These are phyloP conservation scores for Podaxis pistillaris DNA, from an alignment of 768 basidiomycete genomes.

Conservation along the genomic window DNA sequence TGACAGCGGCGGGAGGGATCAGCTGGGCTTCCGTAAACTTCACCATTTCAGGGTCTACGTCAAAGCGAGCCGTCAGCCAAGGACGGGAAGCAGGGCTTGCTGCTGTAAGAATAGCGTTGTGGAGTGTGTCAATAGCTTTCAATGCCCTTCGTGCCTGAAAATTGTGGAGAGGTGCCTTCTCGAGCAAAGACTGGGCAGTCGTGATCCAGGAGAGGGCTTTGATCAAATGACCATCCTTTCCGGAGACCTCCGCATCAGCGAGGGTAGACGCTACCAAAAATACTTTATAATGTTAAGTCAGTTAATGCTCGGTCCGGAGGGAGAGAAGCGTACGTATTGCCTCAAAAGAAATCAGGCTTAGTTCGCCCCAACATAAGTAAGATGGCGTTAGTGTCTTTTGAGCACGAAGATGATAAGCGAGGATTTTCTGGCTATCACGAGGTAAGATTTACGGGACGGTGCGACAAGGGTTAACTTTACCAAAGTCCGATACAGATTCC, in stretches of 20 bases:
- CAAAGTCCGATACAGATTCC: background rate
- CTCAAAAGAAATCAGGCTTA: slow-evolving; percentile 4
- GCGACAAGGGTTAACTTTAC: background rate
- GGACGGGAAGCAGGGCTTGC: background rate
- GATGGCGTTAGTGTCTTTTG: background rate
- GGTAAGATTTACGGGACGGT: background rate
- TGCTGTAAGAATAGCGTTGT: background rate
- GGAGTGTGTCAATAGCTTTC: background rate
- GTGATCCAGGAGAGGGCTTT: background rate
- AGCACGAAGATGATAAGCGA: background rate
- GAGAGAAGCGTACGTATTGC: background rate
- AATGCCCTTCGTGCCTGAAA: background rate
- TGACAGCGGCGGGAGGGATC: background rate
- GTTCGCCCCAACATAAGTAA: background rate
- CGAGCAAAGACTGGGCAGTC: background rate
- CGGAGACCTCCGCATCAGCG: background rate
- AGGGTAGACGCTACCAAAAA: background rate
- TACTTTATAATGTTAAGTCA: background rate
- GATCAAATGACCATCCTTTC: background rate
- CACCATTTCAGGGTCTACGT: background rate
- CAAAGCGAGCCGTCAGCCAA: background rate
- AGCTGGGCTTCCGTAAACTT: background rate
- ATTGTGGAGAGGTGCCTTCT: background rate
- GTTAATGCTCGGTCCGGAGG: background rate
- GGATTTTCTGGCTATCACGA: background rate